Conservation (phyloP, 345 rosid genomes). For the Salix viminalis region DNA sequence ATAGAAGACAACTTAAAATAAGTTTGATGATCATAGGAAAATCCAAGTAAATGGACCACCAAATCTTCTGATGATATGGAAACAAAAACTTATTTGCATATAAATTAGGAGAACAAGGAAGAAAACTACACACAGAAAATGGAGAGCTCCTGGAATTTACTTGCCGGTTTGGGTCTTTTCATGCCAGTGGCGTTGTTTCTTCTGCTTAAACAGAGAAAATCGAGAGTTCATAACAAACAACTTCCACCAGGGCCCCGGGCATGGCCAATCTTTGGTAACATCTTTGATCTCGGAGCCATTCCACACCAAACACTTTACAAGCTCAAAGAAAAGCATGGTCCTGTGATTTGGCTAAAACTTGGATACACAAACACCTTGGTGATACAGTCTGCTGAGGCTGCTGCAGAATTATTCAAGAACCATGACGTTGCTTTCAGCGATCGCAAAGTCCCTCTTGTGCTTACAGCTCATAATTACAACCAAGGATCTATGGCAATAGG, state of each 20-base stretch:
- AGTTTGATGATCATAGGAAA: not conserved
- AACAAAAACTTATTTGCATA: not conserved
- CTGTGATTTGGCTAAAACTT: slow-evolving; percentile 25
- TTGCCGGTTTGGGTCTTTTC: not conserved
- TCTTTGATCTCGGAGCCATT: slow-evolving; percentile 18
- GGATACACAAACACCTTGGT: slow-evolving; percentile 24
- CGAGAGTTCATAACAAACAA: not conserved
- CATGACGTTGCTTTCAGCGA: slow-evolving; percentile 12
- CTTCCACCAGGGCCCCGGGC: slow-evolving; percentile 22
- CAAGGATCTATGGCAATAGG: slow-evolving; percentile 1
- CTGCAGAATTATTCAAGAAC: slow-evolving; percentile 23
- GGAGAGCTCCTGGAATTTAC: not conserved
- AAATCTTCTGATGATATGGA: not conserved
- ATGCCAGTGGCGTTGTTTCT: not conserved
- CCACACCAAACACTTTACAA: slow-evolving; percentile 19
- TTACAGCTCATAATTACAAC: slow-evolving; percentile 13
- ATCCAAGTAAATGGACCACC: not conserved
- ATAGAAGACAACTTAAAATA: not conserved
- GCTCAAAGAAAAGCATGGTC: slow-evolving; percentile 13
- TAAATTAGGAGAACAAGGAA: not conserved
- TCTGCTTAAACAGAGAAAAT: not conserved
- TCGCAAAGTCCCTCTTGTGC: not conserved
- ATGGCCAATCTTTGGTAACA: slow-evolving; percentile 23
- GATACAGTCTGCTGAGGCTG: slow-evolving; percentile 20
- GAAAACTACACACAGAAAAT: not conserved